Base-by-base conservation (phyloP, 2,329 filamentous ascomycete genomes). In the Penicillium olsonii region DNA sequence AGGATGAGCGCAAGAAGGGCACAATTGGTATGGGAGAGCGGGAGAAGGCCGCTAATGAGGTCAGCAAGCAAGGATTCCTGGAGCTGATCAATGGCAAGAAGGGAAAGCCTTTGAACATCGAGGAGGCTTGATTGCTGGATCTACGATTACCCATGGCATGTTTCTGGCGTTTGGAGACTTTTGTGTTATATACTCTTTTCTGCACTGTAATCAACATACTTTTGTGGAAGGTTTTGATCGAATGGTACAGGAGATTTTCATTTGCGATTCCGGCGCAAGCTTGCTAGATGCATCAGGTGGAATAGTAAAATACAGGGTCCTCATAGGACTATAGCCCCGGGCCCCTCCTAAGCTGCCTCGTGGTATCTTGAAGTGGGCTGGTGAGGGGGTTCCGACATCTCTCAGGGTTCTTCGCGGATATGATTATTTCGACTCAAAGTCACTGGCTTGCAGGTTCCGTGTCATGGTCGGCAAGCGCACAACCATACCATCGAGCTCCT, bases 11-110 rank as follows among this genome's bases (percentile, higher is more conserved):
- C 41, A 82, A 83, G 70, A 84, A 84, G 53, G 88, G 90, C 3
- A 77, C 95, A 0, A 81, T 96, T 26, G 92, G 92, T 2, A 84
- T 90, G 64, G 82, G 81, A 54, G 84, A 88, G 70, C 84, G 90
- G 57, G 87, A 95, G 73, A 90, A 95, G 73, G 91, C 87, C 75
- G 81, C 95, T 44, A 94, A 90, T 58, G 92, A 97, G 78, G 94
- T 99, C 86, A 95, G 88, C 70, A 95, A 95, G 76, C 89, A 96
- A 75, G 92, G 92, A 0, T 99, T 97, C 75, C 73, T 99, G 69
- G 92, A 97, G 54, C 74, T 97, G 69, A 96, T 99, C 68, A 79
- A 78, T 35, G 78, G 79, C 12, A 74, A 75, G 77, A 82, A 66
- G 71, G 79, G 57, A 69, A 80, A 74, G 68, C 73, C 65, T 46